A percentile compares a stretch with the other conserved stretches of the same genome.
Evolutionary conservation across 345 rosid genomes (phyloP).

Genomic region (Brassica rapa): DNA sequence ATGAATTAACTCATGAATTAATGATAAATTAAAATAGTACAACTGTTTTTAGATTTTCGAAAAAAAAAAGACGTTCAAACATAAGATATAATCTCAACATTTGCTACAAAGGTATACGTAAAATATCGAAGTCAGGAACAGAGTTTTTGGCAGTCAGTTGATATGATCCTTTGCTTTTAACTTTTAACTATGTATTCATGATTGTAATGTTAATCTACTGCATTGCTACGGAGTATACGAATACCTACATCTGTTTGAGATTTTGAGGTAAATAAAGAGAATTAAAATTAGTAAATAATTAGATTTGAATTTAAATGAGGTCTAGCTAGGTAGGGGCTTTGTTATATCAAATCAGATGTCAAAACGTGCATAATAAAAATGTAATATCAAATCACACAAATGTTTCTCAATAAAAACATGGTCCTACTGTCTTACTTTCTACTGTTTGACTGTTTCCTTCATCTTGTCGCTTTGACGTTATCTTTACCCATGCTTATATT

Average conservation of each 20-base stretch:
- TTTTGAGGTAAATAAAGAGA: slow-evolving; percentile 2
- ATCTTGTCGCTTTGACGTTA: slow-evolving; percentile 40
- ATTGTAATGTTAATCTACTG: neutral
- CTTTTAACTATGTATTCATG: neutral
- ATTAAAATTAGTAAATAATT: neutral
- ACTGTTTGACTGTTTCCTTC: slow-evolving; percentile 46
- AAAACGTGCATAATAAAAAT: slow-evolving; percentile 36
- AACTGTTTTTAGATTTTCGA: neutral
- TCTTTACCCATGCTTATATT: slow-evolving; percentile 31
- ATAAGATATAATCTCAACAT: neutral
- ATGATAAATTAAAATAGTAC: neutral
- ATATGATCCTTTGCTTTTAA: slow-evolving; percentile 13
- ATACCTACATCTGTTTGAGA: neutral
- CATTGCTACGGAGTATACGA: neutral
- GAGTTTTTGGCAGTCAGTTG: slow-evolving; percentile 22
- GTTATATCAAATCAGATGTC: slow-evolving; percentile 44
- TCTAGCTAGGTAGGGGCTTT: slow-evolving; percentile 38
- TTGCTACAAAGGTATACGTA: slow-evolving; percentile 7
- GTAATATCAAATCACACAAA: slow-evolving; percentile 42
- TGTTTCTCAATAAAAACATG: slow-evolving; percentile 41
- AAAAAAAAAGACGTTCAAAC: neutral
- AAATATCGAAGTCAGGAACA: slow-evolving; percentile 28
- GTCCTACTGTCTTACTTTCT: slow-evolving; percentile 35
- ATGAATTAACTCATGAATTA: neutral
- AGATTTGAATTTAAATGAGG: slow-evolving; percentile 20